Conservation (phyloP, 2,329 filamentous ascomycete species). For the Fusarium burgessii region DNA sequence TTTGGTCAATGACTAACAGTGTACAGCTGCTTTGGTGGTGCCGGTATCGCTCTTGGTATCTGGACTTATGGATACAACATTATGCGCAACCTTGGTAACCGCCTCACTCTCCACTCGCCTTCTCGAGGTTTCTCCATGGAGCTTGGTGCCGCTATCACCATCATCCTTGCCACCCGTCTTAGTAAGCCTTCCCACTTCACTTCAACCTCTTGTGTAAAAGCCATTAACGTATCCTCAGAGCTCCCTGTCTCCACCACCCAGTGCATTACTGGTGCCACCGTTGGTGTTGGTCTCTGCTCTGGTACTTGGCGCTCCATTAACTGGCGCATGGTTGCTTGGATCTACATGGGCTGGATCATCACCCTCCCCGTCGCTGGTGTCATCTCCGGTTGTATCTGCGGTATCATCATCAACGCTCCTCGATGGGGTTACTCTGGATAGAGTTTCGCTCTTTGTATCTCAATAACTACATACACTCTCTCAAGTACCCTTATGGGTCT, state of each 20-base stretch:
- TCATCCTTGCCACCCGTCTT: slow-evolving; percentile 73
- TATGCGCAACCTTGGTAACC: slow-evolving; percentile 73
- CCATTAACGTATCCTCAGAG: too few species aligned
- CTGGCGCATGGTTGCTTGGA: slow-evolving; percentile 72
- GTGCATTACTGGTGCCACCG: slow-evolving; percentile 72
- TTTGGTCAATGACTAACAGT: neutral
- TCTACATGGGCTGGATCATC: slow-evolving; percentile 71
- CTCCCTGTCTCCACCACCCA: slow-evolving; percentile 75
- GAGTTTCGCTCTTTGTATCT: neutral
- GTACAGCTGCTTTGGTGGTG: slow-evolving; percentile 63
- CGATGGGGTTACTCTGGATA: slow-evolving; percentile 53
- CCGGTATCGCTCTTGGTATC: slow-evolving; percentile 66
- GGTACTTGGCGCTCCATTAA: slow-evolving; percentile 70
- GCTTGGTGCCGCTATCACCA: slow-evolving; percentile 69
- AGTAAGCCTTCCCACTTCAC: too few species aligned
- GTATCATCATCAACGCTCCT: slow-evolving; percentile 72
- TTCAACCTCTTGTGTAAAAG: too few species aligned
- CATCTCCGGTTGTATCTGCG: slow-evolving; percentile 71
- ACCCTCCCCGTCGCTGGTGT: slow-evolving; percentile 69
- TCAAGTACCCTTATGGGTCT: neutral
- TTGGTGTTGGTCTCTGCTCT: slow-evolving; percentile 72
- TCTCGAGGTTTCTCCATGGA: slow-evolving; percentile 71
- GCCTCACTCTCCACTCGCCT: slow-evolving; percentile 71
- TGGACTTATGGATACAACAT: slow-evolving; percentile 75
- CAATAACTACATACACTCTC: neutral